A percentile compares a stretch with the other conserved stretches of the same genome.
phyloP scores from a whole-genome alignment of 768 basidiomycete species.

The Suillus spraguei region DNA sequence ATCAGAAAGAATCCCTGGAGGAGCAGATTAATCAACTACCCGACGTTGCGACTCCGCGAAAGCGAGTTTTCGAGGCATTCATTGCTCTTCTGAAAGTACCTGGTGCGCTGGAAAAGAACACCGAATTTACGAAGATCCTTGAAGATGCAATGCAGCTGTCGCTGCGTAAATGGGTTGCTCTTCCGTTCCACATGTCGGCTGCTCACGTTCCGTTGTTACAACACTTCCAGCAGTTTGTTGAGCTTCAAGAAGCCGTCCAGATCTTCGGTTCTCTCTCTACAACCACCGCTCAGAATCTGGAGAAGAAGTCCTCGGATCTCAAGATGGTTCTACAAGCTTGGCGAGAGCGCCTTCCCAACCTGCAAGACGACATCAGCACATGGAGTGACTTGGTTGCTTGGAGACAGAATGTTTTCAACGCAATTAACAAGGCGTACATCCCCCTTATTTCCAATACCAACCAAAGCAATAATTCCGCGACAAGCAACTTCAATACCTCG shows the following conservation, averaged over 20 bases:
- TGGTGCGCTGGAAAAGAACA: conserved; percentile 77
- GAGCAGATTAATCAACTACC: conserved; percentile 78
- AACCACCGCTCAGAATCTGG: conserved; percentile 86
- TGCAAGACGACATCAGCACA: conserved; percentile 96
- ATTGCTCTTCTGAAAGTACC: conserved; percentile 87
- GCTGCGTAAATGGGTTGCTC: conserved; percentile 91
- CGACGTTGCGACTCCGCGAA: conserved; percentile 91
- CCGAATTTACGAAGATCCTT: conserved; percentile 83
- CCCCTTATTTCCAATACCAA: conserved; percentile 75
- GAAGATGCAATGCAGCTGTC: conserved; percentile 98
- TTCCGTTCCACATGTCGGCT: conserved; percentile 85
- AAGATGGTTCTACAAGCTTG: conserved; percentile 97
- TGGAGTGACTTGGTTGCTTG: conserved; percentile 99
- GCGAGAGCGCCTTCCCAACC: conserved; percentile 94
- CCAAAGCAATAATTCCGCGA: conserved; percentile 50
- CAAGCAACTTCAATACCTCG: conserved; percentile 72
- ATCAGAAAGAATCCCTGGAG: conserved; percentile 75
- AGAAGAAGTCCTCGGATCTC: conserved; percentile 92
- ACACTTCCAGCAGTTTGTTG: conserved; percentile 99
- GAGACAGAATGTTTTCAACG: conserved; percentile 97
- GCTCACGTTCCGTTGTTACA: conserved; percentile 94
- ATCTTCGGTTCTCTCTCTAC: conserved; percentile 90
- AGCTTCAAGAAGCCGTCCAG: conserved; percentile 92
- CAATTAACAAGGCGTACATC: conserved; percentile 95
- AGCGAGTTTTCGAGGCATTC: conserved; percentile 96